Conservation (phyloP, 2,329 filamentous ascomycete species). For the Cryphonectria japonica region DNA sequence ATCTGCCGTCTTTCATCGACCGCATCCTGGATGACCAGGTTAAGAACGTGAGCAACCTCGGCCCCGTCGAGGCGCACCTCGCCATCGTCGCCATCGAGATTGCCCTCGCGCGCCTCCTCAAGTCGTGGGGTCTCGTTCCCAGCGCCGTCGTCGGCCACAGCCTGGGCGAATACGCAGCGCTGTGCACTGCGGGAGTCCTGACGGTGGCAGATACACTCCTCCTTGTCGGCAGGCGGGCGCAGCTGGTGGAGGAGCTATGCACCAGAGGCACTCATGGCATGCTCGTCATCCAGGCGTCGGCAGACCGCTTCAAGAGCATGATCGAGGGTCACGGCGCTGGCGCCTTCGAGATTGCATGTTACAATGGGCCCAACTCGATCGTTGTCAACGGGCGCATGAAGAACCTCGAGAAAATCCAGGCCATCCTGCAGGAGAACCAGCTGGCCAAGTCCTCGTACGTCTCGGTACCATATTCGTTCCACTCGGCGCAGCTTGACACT, state of each 20-base stretch:
- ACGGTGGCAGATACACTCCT: slow-evolving; percentile 72
- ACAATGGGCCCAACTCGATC: slow-evolving; percentile 75
- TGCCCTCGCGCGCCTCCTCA: slow-evolving; percentile 44
- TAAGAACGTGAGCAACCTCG: neutral
- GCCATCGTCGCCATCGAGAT: slow-evolving; percentile 31
- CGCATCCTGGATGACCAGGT: neutral
- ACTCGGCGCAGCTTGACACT: neutral
- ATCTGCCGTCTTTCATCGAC: slow-evolving; percentile 5
- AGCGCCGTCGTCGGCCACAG: slow-evolving; percentile 51
- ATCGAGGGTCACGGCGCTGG: slow-evolving; percentile 51
- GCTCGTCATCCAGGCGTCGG: slow-evolving; percentile 48
- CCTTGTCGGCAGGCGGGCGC: slow-evolving; percentile 69
- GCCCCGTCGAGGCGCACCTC: slow-evolving; percentile 3
- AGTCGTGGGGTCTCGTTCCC: slow-evolving; percentile 43
- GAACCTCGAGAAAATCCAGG: neutral
- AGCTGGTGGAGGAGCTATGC: slow-evolving; percentile 67
- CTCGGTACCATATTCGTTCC: slow-evolving; percentile 38
- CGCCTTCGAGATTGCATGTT: slow-evolving; percentile 62
- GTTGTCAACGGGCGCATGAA: slow-evolving; percentile 60
- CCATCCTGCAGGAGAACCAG: slow-evolving; percentile 28
- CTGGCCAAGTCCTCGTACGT: slow-evolving; percentile 49
- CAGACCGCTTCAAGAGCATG: slow-evolving; percentile 34
- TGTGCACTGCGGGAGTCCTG: slow-evolving; percentile 72
- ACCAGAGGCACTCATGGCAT: slow-evolving; percentile 67
- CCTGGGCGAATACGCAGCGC: slow-evolving; percentile 59